These are phyloP conservation scores for Entelexis paramagnoliae DNA, from an alignment of 1,139 yeast genomes.

Conservation along the genomic window DNA sequence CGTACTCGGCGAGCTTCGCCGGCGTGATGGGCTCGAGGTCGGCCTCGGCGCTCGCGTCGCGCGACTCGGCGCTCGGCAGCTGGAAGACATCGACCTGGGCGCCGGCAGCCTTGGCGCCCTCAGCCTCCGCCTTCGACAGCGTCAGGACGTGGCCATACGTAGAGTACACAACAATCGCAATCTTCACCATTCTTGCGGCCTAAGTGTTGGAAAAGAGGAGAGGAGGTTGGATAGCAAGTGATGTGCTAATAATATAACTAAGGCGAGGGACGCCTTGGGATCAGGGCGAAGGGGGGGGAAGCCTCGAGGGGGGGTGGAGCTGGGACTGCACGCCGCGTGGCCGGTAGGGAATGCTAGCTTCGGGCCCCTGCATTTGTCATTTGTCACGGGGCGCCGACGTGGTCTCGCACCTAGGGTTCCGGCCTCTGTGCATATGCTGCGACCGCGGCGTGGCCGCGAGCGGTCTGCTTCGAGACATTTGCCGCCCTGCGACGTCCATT, in stretches of 20 bases:
- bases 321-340: slow-evolving; percentile 6
- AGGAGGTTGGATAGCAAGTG: slow-evolving; percentile 4
- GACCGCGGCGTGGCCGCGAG: background rate
- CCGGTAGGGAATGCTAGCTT: background rate
- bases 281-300: slow-evolving; percentile 3
- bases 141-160: slow-evolving; percentile 51
- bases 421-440: background rate
- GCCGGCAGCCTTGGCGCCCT: slow-evolving; percentile 50
- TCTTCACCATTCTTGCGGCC: slow-evolving; percentile 33
- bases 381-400: background rate
- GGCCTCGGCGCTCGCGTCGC: slow-evolving; percentile 41
- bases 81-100: slow-evolving; percentile 51
- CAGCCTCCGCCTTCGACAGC: slow-evolving; percentile 46
- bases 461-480: too few species aligned
- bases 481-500: background rate
- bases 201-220: background rate
- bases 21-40: slow-evolving; percentile 42
- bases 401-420: background rate
- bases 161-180: slow-evolving; percentile 48
- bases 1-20: slow-evolving; percentile 43
- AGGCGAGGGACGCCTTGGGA: slow-evolving; percentile 8
- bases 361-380: slow-evolving; percentile 3
- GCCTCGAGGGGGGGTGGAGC: background rate
- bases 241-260: slow-evolving; percentile 6
- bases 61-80: slow-evolving; percentile 49